A percentile compares a stretch with the other conserved stretches of the same genome.
phyloP scores from a whole-genome alignment of 2,329 filamentous ascomycete genomes.

The Phaeosphaeriaceae sp. region DNA sequence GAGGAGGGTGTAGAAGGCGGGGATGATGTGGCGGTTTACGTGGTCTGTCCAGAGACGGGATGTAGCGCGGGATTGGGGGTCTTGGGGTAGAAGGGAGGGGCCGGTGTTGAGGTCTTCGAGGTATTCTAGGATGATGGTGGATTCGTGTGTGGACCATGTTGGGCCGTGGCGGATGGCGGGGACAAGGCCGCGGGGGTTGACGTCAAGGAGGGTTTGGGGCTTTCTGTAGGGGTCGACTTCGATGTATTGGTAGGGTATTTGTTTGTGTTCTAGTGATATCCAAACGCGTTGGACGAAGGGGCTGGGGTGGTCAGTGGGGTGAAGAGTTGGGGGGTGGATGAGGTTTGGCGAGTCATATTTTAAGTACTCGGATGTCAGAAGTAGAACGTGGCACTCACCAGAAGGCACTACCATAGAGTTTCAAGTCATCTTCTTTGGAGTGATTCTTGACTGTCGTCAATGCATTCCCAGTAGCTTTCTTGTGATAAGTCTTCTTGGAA shows the following conservation, averaged over 20 bases:
- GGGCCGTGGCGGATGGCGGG: conserved; percentile 75
- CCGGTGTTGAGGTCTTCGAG: conserved; percentile 74
- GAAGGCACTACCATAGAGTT: conserved; percentile 82
- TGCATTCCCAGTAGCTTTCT: conserved; percentile 74
- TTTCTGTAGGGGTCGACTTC: conserved; percentile 83
- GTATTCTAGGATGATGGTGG: conserved; percentile 85
- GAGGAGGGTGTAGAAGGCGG: conserved; percentile 75
- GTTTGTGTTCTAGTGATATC: conserved; percentile 84
- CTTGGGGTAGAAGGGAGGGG: conserved; percentile 67
- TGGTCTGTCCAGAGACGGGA: conserved; percentile 83
- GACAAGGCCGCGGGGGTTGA: conserved; percentile 77
- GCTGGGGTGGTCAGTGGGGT: conserved; percentile 50
- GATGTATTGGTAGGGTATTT: conserved; percentile 81
- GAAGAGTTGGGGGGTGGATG: not conserved
- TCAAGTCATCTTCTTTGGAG: conserved; percentile 71
- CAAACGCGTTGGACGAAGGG: conserved; percentile 88
- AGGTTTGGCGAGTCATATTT: too few species aligned
- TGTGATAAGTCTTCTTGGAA: conserved; percentile 69
- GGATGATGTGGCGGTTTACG: conserved; percentile 77
- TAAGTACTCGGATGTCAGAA: too few species aligned
- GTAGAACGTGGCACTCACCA: conserved; percentile 62
- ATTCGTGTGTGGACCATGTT: conserved; percentile 84
- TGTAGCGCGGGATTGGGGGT: conserved; percentile 72
- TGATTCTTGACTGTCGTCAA: conserved; percentile 73
- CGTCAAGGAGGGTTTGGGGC: conserved; percentile 71